These are phyloP conservation scores for Geoglossum cookeanum DNA, from an alignment of 2,329 filamentous ascomycete genomes.

Conservation along the genomic window DNA sequence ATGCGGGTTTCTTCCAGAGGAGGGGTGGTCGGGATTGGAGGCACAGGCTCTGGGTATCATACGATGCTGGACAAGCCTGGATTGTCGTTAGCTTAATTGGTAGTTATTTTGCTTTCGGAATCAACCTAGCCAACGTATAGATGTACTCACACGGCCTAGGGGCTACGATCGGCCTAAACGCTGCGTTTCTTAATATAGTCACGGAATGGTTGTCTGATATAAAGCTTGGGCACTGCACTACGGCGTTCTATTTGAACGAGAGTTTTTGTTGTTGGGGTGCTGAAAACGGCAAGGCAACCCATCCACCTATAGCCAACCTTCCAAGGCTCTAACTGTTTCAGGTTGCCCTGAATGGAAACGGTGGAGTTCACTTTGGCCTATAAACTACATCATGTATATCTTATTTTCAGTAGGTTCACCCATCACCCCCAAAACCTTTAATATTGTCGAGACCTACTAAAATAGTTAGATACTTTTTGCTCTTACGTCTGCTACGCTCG, in stretches of 20 bases:
- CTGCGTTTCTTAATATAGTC: conserved; percentile 81
- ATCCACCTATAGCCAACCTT: conserved; percentile 4
- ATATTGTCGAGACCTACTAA: background rate
- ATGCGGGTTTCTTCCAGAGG: conserved; percentile 51
- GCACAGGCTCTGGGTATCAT: conserved; percentile 63
- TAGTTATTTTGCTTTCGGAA: conserved; percentile 9
- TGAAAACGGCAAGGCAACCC: conserved; percentile 42
- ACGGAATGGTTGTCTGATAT: conserved; percentile 95
- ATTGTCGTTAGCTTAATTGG: conserved; percentile 86
- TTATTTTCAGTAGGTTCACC: conserved; percentile 47
- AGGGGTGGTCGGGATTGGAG: conserved; percentile 57
- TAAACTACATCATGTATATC: conserved; percentile 82
- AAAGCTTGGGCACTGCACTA: conserved; percentile 89
- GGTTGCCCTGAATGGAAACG: conserved; percentile 74
- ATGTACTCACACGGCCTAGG: conserved; percentile 22
- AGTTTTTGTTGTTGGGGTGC: conserved; percentile 97
- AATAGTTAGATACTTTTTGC: conserved; percentile 49
- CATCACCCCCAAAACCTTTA: background rate
- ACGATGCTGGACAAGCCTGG: conserved; percentile 95
- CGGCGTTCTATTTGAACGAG: conserved; percentile 92
- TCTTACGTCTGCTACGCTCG: conserved; percentile 61
- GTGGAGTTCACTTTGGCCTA: conserved; percentile 60
- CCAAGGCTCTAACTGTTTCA: conserved; percentile 17
- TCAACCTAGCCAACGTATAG: background rate
- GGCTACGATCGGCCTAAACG: conserved; percentile 80